Base-by-base conservation (phyloP, 495 filamentous ascomycete species). In the Ramalina peruviana region DNA sequence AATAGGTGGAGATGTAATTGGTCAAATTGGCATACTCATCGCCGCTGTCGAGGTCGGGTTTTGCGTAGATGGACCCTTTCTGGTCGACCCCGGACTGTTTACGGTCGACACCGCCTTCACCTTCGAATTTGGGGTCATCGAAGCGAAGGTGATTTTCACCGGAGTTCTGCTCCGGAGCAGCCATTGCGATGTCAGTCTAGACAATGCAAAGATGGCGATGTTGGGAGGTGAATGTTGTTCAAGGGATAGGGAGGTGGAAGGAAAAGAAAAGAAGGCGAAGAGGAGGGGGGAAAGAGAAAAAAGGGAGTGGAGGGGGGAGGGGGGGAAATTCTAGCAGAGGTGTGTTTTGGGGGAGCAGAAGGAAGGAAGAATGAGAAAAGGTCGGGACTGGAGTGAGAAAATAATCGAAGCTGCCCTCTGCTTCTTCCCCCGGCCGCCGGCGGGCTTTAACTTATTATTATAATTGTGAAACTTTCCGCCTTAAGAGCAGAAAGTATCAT, bases 1-100 rank as follows among this genome's bases (percentile, higher is more conserved):
- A 75, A 55, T 80, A 80, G 53, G 76, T 79, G 49, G 79, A 81
- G 60, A 83, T 81, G 65, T 80, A 83, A 42, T 76, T 71, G 63
- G 80, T 73, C 48, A 83, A 63, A 36, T 71, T 71, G 39, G 66
- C 65, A 59, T 76, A 76, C 54, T 76, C 73, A 50, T 75, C 72
- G 54, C 56, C 56, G 44, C 55, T 52, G 36, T 58, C 56, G 36
- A 58, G 50, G 37, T 58, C 56, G 33, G 54, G 54, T 46, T 56
- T 56, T 11, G 54, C 54, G 50, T 56, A 56, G 21, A 56, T 56
- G 39, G 54, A 56, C 20, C 43, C 36, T 20, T 56, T 53, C 11
- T 53, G 46, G 48, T 52, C 46, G 6, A 40, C 50, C 43, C 42
- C 45, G 11, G 45, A 53, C 47, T 50, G 50, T 40, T 48, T 53